Percentiles rank a stretch among this genome's conserved stretches.
Conservation (phyloP, 2,329 filamentous ascomycete species). For the Septoria petroselini region DNA sequence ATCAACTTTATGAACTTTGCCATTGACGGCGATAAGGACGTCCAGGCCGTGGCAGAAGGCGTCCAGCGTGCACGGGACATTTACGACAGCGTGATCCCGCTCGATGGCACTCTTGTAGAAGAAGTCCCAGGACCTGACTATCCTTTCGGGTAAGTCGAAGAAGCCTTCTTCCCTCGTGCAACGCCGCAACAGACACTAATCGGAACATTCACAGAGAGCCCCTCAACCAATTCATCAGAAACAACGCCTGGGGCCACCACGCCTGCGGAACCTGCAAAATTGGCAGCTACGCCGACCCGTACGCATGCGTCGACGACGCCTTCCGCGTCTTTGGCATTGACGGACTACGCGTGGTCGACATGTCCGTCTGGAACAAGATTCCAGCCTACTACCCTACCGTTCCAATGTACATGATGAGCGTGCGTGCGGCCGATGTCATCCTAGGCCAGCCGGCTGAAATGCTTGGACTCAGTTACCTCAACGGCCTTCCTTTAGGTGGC, state of each 20-base stretch:
- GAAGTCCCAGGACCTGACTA: conserved; percentile 42
- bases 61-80: conserved; percentile 49
- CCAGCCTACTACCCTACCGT: conserved; percentile 52
- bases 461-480: conserved; percentile 49
- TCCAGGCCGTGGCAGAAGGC: conserved; percentile 53
- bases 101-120: conserved; percentile 28
- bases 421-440: conserved; percentile 62
- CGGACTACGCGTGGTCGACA: conserved; percentile 61
- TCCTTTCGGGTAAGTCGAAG: neutral
- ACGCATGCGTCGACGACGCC: conserved; percentile 55
- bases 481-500: conserved; percentile 40
- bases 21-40: conserved; percentile 37
- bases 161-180: conserved; percentile 35
- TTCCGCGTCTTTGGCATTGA: conserved; percentile 57
- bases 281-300: conserved; percentile 52
- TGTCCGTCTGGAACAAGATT: conserved; percentile 55
- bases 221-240: conserved; percentile 47
- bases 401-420: conserved; percentile 55
- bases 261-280: conserved; percentile 56
- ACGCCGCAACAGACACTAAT: neutral
- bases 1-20: conserved; percentile 62
- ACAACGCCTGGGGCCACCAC: conserved; percentile 56
- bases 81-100: conserved; percentile 7
- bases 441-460: conserved; percentile 47
- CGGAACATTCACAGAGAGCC: conserved; percentile 40